These are phyloP conservation scores for Fraxinus greggii DNA, from an alignment of 305 asterid genomes.

Conservation along the genomic window DNA sequence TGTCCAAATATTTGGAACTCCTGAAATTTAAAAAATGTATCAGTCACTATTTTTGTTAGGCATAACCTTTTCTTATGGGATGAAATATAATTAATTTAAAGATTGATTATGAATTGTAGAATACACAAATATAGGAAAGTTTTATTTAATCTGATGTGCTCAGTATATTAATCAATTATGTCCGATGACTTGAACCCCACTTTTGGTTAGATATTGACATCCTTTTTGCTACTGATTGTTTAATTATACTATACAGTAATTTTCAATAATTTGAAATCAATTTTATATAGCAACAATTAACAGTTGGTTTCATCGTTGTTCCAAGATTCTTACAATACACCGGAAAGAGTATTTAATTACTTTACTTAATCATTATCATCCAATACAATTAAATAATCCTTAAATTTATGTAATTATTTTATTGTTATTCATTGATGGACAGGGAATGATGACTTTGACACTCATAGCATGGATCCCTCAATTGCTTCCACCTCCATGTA, in stretches of 20 bases:
- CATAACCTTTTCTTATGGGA: neutral
- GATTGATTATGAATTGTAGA: neutral
- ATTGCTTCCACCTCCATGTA: conserved; percentile 72
- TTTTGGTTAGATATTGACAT: neutral
- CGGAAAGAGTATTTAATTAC: neutral
- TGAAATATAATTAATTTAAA: neutral
- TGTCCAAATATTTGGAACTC: neutral
- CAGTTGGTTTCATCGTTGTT: neutral
- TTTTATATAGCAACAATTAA: neutral
- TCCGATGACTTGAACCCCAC: neutral
- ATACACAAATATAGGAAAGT: neutral
- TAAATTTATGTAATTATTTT: neutral
- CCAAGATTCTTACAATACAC: neutral
- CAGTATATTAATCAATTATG: neutral
- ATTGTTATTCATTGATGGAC: conserved; percentile 14
- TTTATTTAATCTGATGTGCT: neutral
- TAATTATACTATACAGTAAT: neutral
- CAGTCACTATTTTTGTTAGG: neutral
- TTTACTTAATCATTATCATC: neutral
- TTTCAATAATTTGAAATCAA: neutral
- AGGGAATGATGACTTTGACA: conserved; percentile 88
- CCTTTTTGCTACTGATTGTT: neutral
- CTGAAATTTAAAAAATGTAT: neutral
- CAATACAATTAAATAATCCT: neutral
- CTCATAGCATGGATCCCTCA: conserved; percentile 57